Evolutionary conservation across 148 eudicot genomes (phyloP), one percentile per base, ranked within the genome.

Genomic region (Mesembryanthemum crystallinum): DNA sequence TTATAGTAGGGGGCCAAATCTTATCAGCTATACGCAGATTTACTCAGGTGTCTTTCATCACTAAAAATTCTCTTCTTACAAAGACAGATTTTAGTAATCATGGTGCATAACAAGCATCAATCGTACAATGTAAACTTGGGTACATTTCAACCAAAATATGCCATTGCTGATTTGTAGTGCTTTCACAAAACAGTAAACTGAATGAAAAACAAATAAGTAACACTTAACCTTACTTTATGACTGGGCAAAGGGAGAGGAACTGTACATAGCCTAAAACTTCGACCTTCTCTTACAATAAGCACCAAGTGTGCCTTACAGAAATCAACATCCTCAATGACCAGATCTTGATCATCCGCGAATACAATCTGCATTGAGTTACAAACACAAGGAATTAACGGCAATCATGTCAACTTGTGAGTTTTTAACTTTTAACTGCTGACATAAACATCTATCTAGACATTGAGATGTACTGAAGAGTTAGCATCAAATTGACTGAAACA

Each of bases 291-390:
- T 64, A 84, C 37, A 71, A 86, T 81, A 78, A 94, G 89, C 71
- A 86, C 91, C 89, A 94, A 67, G 75, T 92, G 89, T 27, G 90
- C 81, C 73, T 90, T 79, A 76, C 90, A 72, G 77, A 92, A 88
- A 86, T 94, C 98, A 68, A 92, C 94, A 82, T 94, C 97, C 84
- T 86, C 88, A 55, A 94, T 85, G 64, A 87, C 80, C 64, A 92
- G 71, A 28, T 87, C 85, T 66, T 77, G 83, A 57, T 89, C 94
- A 79, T 92, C 91, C 76, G 76, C 79, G 77, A 92, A 87, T 75
- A 94, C 85, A 75, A 74, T 81, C 97, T 94, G 93, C 87, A 84
- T 30, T 29, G 63, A 79, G 30, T 72, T 39, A 71, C 30, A 62
- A 64, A 69, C 28, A 57, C 39, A 52, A 13, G 3, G 25, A 20